Conservation (phyloP, 495 filamentous ascomycete species). For the Xylaria palmicola region DNA sequence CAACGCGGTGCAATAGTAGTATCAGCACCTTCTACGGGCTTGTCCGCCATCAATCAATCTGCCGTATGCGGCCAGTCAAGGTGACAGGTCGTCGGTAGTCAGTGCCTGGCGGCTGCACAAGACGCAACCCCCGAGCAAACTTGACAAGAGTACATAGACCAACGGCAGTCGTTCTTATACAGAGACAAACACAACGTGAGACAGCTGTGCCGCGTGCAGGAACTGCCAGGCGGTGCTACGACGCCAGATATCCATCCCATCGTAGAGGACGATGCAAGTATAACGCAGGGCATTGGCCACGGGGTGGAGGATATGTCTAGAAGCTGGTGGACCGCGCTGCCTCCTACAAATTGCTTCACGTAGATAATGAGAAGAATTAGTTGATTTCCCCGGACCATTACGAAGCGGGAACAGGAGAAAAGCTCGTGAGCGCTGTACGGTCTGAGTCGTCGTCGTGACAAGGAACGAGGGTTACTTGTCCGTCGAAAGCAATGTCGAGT, state of each 20-base stretch:
- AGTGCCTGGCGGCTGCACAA: constrained; percentile 15
- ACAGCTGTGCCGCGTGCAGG: constrained; percentile 4
- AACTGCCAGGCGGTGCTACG: constrained; percentile 1
- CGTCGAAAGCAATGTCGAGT: background rate
- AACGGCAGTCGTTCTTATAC: background rate
- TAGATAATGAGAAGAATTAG: no score
- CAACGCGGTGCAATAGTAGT: constrained; percentile 12
- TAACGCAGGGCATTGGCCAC: background rate
- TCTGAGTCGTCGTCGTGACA: background rate
- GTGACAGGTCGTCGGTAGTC: constrained; percentile 1
- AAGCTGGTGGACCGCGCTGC: no score
- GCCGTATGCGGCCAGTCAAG: constrained; percentile 3
- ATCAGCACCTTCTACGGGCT: background rate
- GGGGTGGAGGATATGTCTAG: no score
- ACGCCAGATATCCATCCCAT: background rate
- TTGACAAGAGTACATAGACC: background rate
- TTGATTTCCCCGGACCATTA: no score
- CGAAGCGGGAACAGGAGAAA: no score
- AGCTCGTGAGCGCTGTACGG: no score
- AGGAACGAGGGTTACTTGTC: background rate
- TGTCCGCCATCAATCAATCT: background rate
- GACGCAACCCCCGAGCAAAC: constrained; percentile 10
- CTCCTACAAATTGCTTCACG: no score
- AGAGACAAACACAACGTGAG: constrained; percentile 15
- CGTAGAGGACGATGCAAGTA: background rate